Percentiles rank a stretch among this genome's conserved stretches.
Evolutionary conservation across 305 asterid species (phyloP).

Genomic region (Solanum hybrid): DNA sequence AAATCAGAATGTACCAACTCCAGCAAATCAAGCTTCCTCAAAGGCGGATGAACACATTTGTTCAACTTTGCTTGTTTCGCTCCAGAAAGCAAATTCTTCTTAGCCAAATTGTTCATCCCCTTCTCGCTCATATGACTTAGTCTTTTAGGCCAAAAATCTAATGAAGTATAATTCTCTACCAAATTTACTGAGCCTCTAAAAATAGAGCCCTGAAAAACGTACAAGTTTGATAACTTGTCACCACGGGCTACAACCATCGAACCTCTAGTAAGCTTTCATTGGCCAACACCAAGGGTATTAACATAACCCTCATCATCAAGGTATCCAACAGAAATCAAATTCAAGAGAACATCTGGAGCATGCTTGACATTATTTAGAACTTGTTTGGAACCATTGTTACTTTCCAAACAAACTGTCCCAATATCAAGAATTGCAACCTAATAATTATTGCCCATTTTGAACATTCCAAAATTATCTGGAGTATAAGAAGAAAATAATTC

Average conservation of each 20-base stretch:
- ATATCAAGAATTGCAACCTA: no score
- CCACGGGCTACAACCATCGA: not conserved
- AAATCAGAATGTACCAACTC: not conserved
- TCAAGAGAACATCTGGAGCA: no score
- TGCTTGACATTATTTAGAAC: no score
- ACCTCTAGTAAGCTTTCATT: not conserved
- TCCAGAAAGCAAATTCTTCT: not conserved
- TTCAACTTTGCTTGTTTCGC: not conserved
- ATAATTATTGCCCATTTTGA: no score
- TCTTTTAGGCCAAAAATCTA: not conserved
- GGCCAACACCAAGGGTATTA: not conserved
- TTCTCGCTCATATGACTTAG: not conserved
- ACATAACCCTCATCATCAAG: no score
- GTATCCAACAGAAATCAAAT: no score
- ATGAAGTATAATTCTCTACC: not conserved
- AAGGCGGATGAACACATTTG: not conserved
- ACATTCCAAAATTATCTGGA: no score
- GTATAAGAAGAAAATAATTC: no score
- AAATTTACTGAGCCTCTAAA: not conserved
- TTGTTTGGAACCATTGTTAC: no score
- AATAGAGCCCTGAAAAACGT: not conserved
- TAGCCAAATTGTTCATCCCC: not conserved
- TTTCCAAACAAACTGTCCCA: no score
- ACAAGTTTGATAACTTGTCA: not conserved
- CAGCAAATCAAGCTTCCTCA: not conserved